Base-by-base conservation (phyloP, 768 basidiomycete genomes). In the Artomyces pyxidatus region DNA sequence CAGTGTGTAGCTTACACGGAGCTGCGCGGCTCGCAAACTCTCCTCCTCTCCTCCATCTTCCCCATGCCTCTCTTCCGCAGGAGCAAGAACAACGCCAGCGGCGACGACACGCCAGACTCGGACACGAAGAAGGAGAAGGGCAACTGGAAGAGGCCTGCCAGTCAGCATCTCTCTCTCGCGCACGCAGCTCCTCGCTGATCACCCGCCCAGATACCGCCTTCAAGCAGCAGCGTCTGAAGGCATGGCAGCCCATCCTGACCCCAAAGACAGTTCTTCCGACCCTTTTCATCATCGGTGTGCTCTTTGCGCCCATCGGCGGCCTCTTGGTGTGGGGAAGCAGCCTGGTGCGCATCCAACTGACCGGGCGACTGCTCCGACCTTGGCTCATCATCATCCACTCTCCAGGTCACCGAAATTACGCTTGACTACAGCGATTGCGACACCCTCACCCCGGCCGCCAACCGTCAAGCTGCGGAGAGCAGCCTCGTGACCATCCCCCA, bases 221-320 rank as follows among this genome's bases (percentile, higher is more conserved):
- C 79, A 98, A 96, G 71, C 96, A 99, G 67, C 96, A 99, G 68
- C 87, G 96, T 48, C 80, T 99, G 63, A 98, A 97, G 72, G 96
- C 96, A 62, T 99, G 96, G 96, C 96, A 99, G 75, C 96, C 96
- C 8, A 98, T 99, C 64, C 77, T 98, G 41, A 97, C 94, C 4
- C 96, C 96, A 4, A 94, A 94, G 68, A 96, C 93, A 1, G 96
- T 99, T 19, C 78, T 99, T 14, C 96, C 96, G 3, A 95, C 93
- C 1, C 78, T 99, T 40, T 94, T 99, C 68, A 81, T 97, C 61
- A 82, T 98, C 59, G 96, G 90, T 39, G 74, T 99, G 57, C 68
- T 98, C 55, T 99, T 99, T 64, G 95, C 89, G 0, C 94, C 93
- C 47, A 94, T 99, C 58, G 96, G 96, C 21, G 96, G 85, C 49